These are phyloP conservation scores for Fusarium algeriense DNA, from an alignment of 2,329 filamentous ascomycete species.

Conservation along the genomic window DNA sequence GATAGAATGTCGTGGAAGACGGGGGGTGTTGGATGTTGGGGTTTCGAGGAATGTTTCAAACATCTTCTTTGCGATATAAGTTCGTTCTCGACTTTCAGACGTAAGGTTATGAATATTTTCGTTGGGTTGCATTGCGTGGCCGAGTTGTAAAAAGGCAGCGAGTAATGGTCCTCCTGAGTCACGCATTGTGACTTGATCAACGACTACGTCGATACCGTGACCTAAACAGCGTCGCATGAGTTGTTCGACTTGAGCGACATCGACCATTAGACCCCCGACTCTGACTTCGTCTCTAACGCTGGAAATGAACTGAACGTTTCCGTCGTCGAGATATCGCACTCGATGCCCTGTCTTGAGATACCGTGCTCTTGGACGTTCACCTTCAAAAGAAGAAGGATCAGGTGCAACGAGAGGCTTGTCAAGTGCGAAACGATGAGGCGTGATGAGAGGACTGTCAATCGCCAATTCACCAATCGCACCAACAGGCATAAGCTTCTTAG, in stretches of 20 bases:
- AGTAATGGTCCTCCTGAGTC: conserved; percentile 57
- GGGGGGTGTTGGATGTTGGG: conserved; percentile 30
- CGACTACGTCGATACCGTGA: conserved; percentile 60
- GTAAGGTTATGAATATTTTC: conserved; percentile 56
- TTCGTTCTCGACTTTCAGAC: conserved; percentile 56
- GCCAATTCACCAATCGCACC: conserved; percentile 70
- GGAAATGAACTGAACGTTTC: conserved; percentile 62
- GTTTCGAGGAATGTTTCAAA: conserved; percentile 57
- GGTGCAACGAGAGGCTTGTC: conserved; percentile 49
- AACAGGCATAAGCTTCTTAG: conserved; percentile 63
- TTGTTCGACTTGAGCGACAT: conserved; percentile 61
- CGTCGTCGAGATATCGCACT: conserved; percentile 62
- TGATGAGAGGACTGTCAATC: conserved; percentile 63
- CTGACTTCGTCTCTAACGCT: conserved; percentile 58
- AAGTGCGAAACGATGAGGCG: conserved; percentile 52
- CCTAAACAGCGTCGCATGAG: conserved; percentile 61
- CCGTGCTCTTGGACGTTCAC: conserved; percentile 44
- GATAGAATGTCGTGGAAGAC: conserved; percentile 57
- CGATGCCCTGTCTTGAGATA: conserved; percentile 65
- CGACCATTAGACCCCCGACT: conserved; percentile 55
- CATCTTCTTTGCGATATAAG: conserved; percentile 59
- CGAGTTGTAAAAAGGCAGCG: conserved; percentile 64
- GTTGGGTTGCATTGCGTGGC: conserved; percentile 53
- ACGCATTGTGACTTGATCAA: conserved; percentile 61
- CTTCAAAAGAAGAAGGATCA: not conserved